A percentile compares a stretch with the other conserved stretches of the same genome.
phyloP scores from a whole-genome alignment of 768 basidiomycete species.

The Kondoa malvinella region DNA sequence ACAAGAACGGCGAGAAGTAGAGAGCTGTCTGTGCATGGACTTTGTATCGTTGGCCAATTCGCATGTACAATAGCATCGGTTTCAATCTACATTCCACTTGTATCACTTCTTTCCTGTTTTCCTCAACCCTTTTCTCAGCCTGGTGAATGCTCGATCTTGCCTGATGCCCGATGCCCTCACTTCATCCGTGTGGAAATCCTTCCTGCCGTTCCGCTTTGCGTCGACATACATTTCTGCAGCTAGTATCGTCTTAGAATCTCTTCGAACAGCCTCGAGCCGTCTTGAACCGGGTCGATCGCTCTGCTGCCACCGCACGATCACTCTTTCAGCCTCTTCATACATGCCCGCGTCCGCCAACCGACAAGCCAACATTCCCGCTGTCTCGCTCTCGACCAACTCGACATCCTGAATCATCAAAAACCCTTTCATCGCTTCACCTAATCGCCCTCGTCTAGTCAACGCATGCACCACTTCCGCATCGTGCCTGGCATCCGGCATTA shows the following conservation, averaged over 20 bases:
- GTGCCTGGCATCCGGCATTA: constrained; percentile 1
- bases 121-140: background rate
- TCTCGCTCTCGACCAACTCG: background rate
- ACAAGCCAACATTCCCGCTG: background rate
- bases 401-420: background rate
- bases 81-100: background rate
- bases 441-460: background rate
- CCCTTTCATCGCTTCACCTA: background rate
- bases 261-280: background rate
- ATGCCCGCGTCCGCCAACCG: constrained; percentile 1
- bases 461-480: constrained; percentile 1
- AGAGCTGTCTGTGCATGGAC: background rate
- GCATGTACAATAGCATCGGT: no score
- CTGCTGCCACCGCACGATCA: background rate
- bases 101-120: background rate
- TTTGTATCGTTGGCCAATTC: background rate
- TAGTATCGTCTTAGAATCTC: background rate
- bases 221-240: background rate
- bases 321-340: background rate
- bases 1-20: background rate
- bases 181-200: background rate
- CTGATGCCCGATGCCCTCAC: background rate
- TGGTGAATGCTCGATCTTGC: background rate
- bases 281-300: background rate
- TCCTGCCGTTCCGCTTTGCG: background rate